Evolutionary conservation across 257 asterid genomes (phyloP), one percentile per base, ranked within the genome.

Genomic region (Ballota nigra): DNA sequence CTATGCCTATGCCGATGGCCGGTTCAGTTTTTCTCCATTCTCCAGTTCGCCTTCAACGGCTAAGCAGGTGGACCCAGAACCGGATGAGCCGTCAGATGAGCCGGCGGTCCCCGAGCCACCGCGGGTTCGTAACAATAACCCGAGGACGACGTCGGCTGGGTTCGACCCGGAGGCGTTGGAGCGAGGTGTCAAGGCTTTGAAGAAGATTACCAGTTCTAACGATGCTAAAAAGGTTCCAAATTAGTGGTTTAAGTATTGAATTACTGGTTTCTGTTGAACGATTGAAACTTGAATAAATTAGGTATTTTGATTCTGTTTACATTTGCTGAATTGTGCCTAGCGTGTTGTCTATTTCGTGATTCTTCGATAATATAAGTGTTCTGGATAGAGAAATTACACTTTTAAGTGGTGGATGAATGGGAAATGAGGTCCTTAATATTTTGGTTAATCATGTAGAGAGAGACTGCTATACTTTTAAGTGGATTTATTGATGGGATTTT

Each of bases 151-250:
- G 11, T 76, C 97, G 0, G 85, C 96, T 61, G 97, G 97, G 40
- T 91, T 93, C 77, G 98, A 93, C 77, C 95, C 98, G 0, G 92
- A 77, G 84, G 87, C 98, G 3, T 63, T 94, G 88, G 96, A 89
- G 80, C 86, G 91, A 72, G 97, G 97, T 43, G 90, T 75, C 24
- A 69, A 77, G 77, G 83, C 88, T 13, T 77, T 93, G 83, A 67
- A 57, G 26, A 83, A 81, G 70, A 85, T 94, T 61, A 53, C 63
- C 47, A 78, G 41, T 6, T 82, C 94, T 77, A 16, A 79, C 33
- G 68, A 87, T 15, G 86, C 91, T 61, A 86, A 85, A 75, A 87
- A 92, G 95, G 97, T 88, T 11, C 8, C 20, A 10, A n/a, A 8
- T 69, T 45, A 33, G 60, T 28, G 33, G 51, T 7, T n/a, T n/a